Base-by-base conservation (phyloP, 2,329 filamentous ascomycete species). In the Verticillium albo-atrum region DNA sequence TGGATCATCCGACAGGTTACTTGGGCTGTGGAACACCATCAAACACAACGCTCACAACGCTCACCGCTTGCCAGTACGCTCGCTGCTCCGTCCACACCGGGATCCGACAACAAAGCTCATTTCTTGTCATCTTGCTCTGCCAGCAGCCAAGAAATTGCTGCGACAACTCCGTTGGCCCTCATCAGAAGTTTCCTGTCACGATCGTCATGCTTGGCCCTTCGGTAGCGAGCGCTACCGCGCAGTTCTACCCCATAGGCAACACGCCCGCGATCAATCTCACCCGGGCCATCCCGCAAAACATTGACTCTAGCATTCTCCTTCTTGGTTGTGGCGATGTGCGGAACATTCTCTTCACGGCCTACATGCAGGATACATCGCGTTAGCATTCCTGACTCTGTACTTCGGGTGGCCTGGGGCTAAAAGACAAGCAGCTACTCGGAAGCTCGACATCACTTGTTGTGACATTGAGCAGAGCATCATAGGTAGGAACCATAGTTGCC, bases 261-360 rank as follows among this genome's bases (percentile, higher is more conserved):
- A 84, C 79, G 0, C 79, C 83, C 3, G 82, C 84, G 5, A 71
- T 77, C 7, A 80, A 75, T 63, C 68, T 86, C 9, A 79, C 78
- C 0, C 71, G 76, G 55, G 70, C 73, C 34, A 63, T 85, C 2
- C 80, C 82, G 0, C 78, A 78, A 10, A 82, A 79, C 4, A 62
- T 77, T n/a, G 72, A 81, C 65, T 81, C 76, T 2, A 69, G 77
- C 54, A 69, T 86, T 5, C 73, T 88, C 17, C 74, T 82, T 1
- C 74, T 88, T 3, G 83, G 81, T 2, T 85, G 81, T 59, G 82
- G 82, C 12, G 85, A 88, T 70, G 71, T 80, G 51, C 77, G 83
- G 14, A 82, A 83, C 62, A 75, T 88, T 28, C 70, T 88, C 1
- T 87, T 79, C 65, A 85, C 84, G 0, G 66, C 74, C 1, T 82